phyloP scores from a whole-genome alignment of 805 yeast genomes.

The Geotrichum ghanense region DNA sequence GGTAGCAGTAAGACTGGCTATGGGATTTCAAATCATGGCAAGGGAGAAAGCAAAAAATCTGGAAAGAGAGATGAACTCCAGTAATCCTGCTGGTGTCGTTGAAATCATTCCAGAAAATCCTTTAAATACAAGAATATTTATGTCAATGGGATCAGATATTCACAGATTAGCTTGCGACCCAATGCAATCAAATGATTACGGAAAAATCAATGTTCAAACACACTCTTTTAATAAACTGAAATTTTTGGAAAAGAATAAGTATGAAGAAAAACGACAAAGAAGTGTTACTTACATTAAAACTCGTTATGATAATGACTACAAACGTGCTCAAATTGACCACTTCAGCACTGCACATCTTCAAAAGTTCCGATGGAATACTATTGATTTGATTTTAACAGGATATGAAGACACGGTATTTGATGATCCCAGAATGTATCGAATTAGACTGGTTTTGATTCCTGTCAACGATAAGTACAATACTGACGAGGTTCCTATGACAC shows the following conservation, averaged over 20 bases:
- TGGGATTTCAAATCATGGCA: constrained; percentile 85
- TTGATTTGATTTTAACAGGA: constrained; percentile 90
- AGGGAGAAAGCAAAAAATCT: constrained; percentile 56
- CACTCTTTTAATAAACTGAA: constrained; percentile 27
- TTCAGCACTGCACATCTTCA: constrained; percentile 26
- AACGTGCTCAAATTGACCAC: constrained; percentile 22
- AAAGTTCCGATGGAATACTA: constrained; percentile 72
- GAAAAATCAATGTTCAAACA: constrained; percentile 67
- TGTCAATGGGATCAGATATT: constrained; percentile 71
- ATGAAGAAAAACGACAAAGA: constrained; percentile 28
- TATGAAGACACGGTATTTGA: constrained; percentile 58
- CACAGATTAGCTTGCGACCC: constrained; percentile 67
- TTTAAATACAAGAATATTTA: constrained; percentile 45
- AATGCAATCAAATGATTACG: constrained; percentile 32
- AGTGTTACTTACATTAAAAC: constrained; percentile 54
- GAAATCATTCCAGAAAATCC: constrained; percentile 43
- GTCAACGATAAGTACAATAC: constrained; percentile 50
- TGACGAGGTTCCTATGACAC: no score
- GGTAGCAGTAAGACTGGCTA: constrained; percentile 68
- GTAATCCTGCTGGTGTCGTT: constrained; percentile 42
- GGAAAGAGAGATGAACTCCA: constrained; percentile 49
- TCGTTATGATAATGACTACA: constrained; percentile 58
- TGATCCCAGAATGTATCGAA: constrained; percentile 45
- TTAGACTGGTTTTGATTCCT: constrained; percentile 81
- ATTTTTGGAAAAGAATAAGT: background rate